A percentile compares a stretch with the other conserved stretches of the same genome.
Conservation (phyloP, 768 basidiomycete genomes). For the Tylopilus felleus region DNA sequence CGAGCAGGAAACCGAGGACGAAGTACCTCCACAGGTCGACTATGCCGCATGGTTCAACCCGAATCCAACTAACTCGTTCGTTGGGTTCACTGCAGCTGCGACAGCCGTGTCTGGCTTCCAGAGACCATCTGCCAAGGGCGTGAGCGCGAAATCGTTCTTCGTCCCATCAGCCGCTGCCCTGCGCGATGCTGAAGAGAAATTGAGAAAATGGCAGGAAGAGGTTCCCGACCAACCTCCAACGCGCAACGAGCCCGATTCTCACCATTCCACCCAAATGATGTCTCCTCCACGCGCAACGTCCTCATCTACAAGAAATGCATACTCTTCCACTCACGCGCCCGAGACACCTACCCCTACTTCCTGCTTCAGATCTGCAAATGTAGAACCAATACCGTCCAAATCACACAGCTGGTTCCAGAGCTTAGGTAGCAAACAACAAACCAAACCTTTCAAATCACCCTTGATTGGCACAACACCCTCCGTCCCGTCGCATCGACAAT, state of each 20-base stretch:
- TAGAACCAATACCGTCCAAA: slow-evolving; percentile 10
- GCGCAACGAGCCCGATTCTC: slow-evolving; percentile 13
- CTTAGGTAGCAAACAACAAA: slow-evolving; percentile 9
- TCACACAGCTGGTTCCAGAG: slow-evolving; percentile 10
- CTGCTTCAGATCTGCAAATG: slow-evolving; percentile 26
- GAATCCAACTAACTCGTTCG: slow-evolving; percentile 23
- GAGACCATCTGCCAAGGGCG: slow-evolving; percentile 9
- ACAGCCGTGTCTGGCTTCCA: slow-evolving; percentile 20
- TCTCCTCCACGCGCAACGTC: slow-evolving; percentile 33
- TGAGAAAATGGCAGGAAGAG: slow-evolving; percentile 49
- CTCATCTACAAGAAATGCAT: slow-evolving; percentile 36
- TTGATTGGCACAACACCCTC: slow-evolving; percentile 23
- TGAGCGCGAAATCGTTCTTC: slow-evolving; percentile 29
- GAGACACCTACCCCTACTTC: slow-evolving; percentile 39
- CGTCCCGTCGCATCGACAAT: slow-evolving; percentile 12
- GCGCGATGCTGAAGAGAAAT: slow-evolving; percentile 50
- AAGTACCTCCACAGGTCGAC: slow-evolving; percentile 38
- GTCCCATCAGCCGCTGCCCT: slow-evolving; percentile 56
- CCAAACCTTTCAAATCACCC: slow-evolving; percentile 49
- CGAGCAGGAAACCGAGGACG: slow-evolving; percentile 22
- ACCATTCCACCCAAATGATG: not conserved
- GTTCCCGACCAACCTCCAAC: slow-evolving; percentile 19
- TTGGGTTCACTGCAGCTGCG: slow-evolving; percentile 39
- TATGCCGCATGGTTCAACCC: slow-evolving; percentile 52
- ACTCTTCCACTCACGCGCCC: slow-evolving; percentile 29